phyloP scores from a whole-genome alignment of 768 basidiomycete genomes.

The Clavaria fumosa region DNA sequence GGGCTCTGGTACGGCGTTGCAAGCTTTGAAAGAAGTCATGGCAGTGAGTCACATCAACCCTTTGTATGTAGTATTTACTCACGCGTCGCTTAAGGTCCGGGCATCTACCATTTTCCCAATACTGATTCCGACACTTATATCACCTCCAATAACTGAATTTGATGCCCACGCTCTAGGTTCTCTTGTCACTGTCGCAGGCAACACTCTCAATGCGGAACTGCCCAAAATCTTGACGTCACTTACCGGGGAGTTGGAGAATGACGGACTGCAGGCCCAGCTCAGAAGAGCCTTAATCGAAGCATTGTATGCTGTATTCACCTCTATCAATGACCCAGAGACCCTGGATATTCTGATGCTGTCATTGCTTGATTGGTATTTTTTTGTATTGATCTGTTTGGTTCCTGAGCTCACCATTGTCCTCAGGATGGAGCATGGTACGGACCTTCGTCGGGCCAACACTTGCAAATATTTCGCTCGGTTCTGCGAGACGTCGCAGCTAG shows the following conservation, averaged over 20 bases:
- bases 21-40: slow-evolving; percentile 91
- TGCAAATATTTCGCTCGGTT: slow-evolving; percentile 67
- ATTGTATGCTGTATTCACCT: slow-evolving; percentile 53
- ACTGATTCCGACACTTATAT: slow-evolving; percentile 82
- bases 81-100: slow-evolving; percentile 47
- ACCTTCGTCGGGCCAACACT: slow-evolving; percentile 59
- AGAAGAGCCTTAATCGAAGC: slow-evolving; percentile 58
- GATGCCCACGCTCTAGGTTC: slow-evolving; percentile 85
- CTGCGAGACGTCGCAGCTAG: slow-evolving; percentile 71
- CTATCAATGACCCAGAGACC: slow-evolving; percentile 76
- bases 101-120: slow-evolving; percentile 95
- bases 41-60: slow-evolving; percentile 33
- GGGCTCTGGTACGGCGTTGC: slow-evolving; percentile 87
- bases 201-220: slow-evolving; percentile 72
- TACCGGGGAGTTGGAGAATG: slow-evolving; percentile 60
- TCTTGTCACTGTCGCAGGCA: slow-evolving; percentile 86
- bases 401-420: neutral
- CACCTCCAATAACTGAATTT: slow-evolving; percentile 86
- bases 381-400: neutral
- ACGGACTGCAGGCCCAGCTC: slow-evolving; percentile 50
- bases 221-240: slow-evolving; percentile 66
- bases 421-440: slow-evolving; percentile 70
- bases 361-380: slow-evolving; percentile 69
- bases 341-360: slow-evolving; percentile 80
- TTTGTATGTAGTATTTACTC: slow-evolving; percentile 4